Evolutionary conservation across 257 asterid species (phyloP).

Genomic region (Oldenlandia corymbosa): DNA sequence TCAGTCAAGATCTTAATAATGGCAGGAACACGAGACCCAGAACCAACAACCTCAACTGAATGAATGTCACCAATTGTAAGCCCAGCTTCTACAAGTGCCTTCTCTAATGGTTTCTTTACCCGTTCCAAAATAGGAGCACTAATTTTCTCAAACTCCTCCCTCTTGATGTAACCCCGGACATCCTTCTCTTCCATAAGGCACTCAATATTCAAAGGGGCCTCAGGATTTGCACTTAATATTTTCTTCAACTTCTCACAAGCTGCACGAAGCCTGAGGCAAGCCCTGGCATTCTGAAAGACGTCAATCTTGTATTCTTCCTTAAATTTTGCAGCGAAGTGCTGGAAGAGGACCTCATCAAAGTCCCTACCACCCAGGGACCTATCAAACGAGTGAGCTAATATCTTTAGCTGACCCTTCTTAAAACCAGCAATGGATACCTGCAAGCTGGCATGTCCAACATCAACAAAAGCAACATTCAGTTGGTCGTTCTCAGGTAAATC

Average conservation of each 20-base stretch:
- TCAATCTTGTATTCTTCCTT: slow-evolving; percentile 92
- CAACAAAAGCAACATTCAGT: slow-evolving; percentile 75
- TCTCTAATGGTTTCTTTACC: slow-evolving; percentile 85
- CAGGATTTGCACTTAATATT: slow-evolving; percentile 89
- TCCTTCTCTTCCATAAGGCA: slow-evolving; percentile 96
- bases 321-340: slow-evolving; percentile 83
- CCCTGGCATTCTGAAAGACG: slow-evolving; percentile 81
- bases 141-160: slow-evolving; percentile 87
- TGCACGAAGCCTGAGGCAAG: slow-evolving; percentile 91
- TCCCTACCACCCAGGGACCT: slow-evolving; percentile 91
- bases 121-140: slow-evolving; percentile 83
- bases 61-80: slow-evolving; percentile 54
- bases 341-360: slow-evolving; percentile 85
- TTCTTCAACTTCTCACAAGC: slow-evolving; percentile 85
- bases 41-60: slow-evolving; percentile 88
- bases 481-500: slow-evolving; percentile 86
- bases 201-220: slow-evolving; percentile 88
- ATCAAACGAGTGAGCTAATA: slow-evolving; percentile 85
- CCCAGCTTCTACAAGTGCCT: slow-evolving; percentile 85
- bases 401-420: slow-evolving; percentile 91
- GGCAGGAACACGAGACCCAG: slow-evolving; percentile 94
- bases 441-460: slow-evolving; percentile 82
- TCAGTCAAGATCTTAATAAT: slow-evolving; percentile 70
- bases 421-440: slow-evolving; percentile 93
- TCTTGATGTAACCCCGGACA: slow-evolving; percentile 81